Evolutionary conservation across 495 filamentous ascomycete species (phyloP).

Genomic region (Hyaloscypha bicolor): DNA sequence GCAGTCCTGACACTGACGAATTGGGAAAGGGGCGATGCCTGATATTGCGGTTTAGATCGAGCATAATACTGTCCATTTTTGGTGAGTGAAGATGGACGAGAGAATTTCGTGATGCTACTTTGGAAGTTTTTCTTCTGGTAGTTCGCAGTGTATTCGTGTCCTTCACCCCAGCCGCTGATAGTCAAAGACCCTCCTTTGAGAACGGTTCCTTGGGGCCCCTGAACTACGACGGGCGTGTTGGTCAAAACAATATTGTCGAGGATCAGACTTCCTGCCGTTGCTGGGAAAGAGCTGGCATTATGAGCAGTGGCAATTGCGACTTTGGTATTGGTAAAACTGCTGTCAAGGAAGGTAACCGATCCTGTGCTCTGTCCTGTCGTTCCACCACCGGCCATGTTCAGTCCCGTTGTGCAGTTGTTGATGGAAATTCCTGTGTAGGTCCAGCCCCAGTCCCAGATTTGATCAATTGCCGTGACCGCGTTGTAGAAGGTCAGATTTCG

Average conservation of each 20-base stretch:
- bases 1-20: slow-evolving; percentile 61
- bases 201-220: slow-evolving; percentile 51
- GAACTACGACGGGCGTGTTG: slow-evolving; percentile 47
- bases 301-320: slow-evolving; percentile 38
- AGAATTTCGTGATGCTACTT: slow-evolving; percentile 43
- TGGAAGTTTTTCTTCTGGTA: slow-evolving; percentile 30
- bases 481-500: slow-evolving; percentile 58
- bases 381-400: slow-evolving; percentile 60
- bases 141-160: slow-evolving; percentile 46
- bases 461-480: slow-evolving; percentile 55
- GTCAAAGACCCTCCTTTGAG: slow-evolving; percentile 58
- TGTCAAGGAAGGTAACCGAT: slow-evolving; percentile 70
- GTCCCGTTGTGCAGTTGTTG: slow-evolving; percentile 61
- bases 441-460: slow-evolving; percentile 57
- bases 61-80: slow-evolving; percentile 35
- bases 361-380: slow-evolving; percentile 53
- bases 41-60: slow-evolving; percentile 60
- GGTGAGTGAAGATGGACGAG: slow-evolving; percentile 37
- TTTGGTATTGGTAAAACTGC: slow-evolving; percentile 50
- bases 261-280: slow-evolving; percentile 54
- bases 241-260: slow-evolving; percentile 70
- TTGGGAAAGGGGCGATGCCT: slow-evolving; percentile 45
- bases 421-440: slow-evolving; percentile 53
- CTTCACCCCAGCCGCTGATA: slow-evolving; percentile 53
- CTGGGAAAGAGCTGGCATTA: slow-evolving; percentile 53